Evolutionary conservation across 208 protist genomes (phyloP), one percentile per base, ranked within the genome.

Genomic region (Naegleria lovaniensis): DNA sequence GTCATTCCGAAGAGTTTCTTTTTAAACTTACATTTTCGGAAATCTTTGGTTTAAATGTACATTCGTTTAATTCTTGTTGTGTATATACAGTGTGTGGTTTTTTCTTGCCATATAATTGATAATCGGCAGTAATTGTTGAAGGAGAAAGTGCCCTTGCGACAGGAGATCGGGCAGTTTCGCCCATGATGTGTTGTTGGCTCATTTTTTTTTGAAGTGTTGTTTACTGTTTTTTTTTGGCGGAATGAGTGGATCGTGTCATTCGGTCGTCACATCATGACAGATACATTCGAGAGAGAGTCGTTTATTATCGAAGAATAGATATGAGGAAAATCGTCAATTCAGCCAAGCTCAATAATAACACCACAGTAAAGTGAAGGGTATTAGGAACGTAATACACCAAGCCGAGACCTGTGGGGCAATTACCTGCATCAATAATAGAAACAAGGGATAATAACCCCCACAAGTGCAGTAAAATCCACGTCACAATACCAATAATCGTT

Each of bases 1-100:
- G 13, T 19, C 38, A 19, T 40, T 36, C 83, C 16, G 13, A 85
- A 38, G 19, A 11, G 36, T 38, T 38, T 13, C 83, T 41, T 16
- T 19, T 0, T 25, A 85, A 0, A 85, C 83, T 85, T 85, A 85
- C 83, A 40, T 41, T 22, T 40, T 19, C n/a, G 2, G 29, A 40
- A 25, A 85, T 85, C 36, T 85, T 16, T 41, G 83, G 83, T 41
- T n/a, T 85, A 40, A 85, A 85, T 25, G 83, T 85, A 40, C 83
- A 85, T 85, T 85, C 83, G 0, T 22, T 40, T 25, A 85, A 25
- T 36, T 85, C 83, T 41, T 85, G 13, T 79, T 79, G 5, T 11
- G 43, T 48, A 48, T 48, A 48, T 48, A 48, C 43, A 48, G 43
- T 48, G 43, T 48, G 43, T 48, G 43, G 43, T 48, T 48, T 48